phyloP scores from a whole-genome alignment of 345 rosid genomes.

The Dimocarpus longan region DNA sequence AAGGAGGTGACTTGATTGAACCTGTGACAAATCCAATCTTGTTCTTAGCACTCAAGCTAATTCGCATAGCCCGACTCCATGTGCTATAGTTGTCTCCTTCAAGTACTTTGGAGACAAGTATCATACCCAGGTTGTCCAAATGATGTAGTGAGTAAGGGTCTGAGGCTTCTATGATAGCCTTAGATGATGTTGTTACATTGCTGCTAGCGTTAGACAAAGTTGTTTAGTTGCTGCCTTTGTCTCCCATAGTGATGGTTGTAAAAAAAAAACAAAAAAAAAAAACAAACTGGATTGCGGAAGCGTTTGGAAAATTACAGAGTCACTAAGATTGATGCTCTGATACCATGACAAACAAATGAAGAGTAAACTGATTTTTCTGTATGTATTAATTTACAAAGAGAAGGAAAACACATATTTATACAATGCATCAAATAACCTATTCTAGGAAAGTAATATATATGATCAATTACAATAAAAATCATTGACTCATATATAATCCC shows the following conservation, averaged over 20 bases:
- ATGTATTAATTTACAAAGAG: too few species aligned
- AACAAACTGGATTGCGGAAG: neutral
- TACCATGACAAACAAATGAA: neutral
- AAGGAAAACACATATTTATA: too few species aligned
- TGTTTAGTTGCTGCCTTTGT: neutral
- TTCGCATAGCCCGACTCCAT: neutral
- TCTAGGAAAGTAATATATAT: too few species aligned
- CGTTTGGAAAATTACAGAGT: neutral
- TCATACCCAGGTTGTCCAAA: neutral
- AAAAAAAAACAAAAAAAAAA: neutral
- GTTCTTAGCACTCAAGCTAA: constrained; percentile 3
- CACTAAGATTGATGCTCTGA: neutral
- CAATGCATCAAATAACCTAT: too few species aligned
- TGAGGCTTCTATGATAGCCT: neutral
- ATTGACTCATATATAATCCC: too few species aligned
- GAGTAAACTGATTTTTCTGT: too few species aligned
- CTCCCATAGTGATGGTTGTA: neutral
- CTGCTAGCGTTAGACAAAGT: too few species aligned
- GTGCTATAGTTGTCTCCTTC: neutral
- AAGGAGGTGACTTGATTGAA: neutral
- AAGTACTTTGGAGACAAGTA: neutral
- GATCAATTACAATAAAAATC: too few species aligned
- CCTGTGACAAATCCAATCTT: neutral
- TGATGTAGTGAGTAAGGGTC: neutral
- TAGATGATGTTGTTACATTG: too few species aligned